A percentile compares a stretch with the other conserved stretches of the same genome.
phyloP scores from a whole-genome alignment of 2,329 filamentous ascomycete species.

The Neofusicoccum sp. region DNA sequence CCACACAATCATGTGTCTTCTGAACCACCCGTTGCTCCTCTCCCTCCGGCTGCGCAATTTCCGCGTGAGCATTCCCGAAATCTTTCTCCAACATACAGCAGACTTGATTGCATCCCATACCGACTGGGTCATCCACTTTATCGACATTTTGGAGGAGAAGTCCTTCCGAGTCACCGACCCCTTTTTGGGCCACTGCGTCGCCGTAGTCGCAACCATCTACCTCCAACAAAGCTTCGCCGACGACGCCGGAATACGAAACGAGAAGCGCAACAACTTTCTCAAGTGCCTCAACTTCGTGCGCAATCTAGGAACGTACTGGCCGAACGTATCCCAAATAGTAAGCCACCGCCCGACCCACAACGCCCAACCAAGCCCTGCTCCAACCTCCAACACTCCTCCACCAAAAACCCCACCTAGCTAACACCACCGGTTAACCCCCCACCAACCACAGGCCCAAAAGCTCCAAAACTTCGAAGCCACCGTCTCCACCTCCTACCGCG shows the following conservation, averaged over 20 bases:
- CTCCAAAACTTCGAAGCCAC: conserved; percentile 44
- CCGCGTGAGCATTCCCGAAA: conserved; percentile 52
- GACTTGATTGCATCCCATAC: conserved; percentile 53
- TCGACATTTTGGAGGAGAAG: conserved; percentile 48
- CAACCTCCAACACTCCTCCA: too few species aligned
- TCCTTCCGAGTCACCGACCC: conserved; percentile 48
- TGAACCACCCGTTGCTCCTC: conserved; percentile 56
- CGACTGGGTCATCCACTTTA: conserved; percentile 54
- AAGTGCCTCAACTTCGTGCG: conserved; percentile 48
- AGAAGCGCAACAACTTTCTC: conserved; percentile 45
- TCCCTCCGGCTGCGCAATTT: conserved; percentile 55
- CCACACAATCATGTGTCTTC: conserved; percentile 52
- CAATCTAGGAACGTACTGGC: conserved; percentile 41
- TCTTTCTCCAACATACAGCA: conserved; percentile 55
- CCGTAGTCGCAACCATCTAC: conserved; percentile 54
- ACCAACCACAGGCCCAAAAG: conserved; percentile 34
- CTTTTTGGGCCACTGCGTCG: conserved; percentile 50
- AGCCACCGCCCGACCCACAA: background rate
- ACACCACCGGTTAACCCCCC: background rate
- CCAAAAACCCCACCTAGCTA: background rate
- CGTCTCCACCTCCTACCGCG: conserved; percentile 45
- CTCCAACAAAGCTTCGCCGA: conserved; percentile 55
- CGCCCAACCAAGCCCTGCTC: background rate
- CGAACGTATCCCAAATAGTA: conserved; percentile 44
- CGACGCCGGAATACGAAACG: conserved; percentile 35